Percentiles rank a stretch among this genome's conserved stretches.
These are phyloP conservation scores for Cerioporus squamosus DNA, from an alignment of 1,284 basidiomycete genomes.

Conservation along the genomic window DNA sequence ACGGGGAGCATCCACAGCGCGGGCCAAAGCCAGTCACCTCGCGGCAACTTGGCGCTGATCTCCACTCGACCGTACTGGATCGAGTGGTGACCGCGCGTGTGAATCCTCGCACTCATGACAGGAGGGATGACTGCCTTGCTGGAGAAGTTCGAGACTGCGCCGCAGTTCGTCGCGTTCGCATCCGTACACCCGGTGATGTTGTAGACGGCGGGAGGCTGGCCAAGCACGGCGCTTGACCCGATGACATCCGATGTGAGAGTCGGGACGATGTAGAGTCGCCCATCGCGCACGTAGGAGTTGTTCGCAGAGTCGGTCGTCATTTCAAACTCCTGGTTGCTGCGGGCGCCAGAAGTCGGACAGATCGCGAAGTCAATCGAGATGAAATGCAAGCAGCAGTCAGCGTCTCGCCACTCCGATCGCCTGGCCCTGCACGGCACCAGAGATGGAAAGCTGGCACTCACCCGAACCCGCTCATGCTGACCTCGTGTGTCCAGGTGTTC, in stretches of 20 bases:
- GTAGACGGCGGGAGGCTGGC: slow-evolving; percentile 64
- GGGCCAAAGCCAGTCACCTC: slow-evolving; percentile 68
- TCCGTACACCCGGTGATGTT: slow-evolving; percentile 82
- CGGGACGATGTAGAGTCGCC: slow-evolving; percentile 81
- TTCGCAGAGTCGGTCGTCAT: slow-evolving; percentile 80
- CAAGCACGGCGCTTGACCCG: slow-evolving; percentile 57
- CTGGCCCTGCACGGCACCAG: not conserved
- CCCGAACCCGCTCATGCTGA: slow-evolving; percentile 87
- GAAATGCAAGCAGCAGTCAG: slow-evolving; percentile 8
- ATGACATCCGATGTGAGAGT: slow-evolving; percentile 82
- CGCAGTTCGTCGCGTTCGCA: slow-evolving; percentile 60
- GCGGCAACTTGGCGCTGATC: slow-evolving; percentile 80
- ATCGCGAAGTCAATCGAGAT: not conserved
- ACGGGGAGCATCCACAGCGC: slow-evolving; percentile 90
- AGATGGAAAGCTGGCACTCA: slow-evolving; percentile 40
- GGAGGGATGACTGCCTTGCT: slow-evolving; percentile 74
- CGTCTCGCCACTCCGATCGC: not conserved
- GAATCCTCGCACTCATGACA: slow-evolving; percentile 78
- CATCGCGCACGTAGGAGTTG: slow-evolving; percentile 82
- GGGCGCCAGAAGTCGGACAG: not conserved
- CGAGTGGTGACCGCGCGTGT: slow-evolving; percentile 69
- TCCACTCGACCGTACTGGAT: slow-evolving; percentile 85
- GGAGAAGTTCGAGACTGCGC: slow-evolving; percentile 61
- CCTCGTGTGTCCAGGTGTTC: slow-evolving; percentile 75
- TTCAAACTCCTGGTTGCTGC: slow-evolving; percentile 85